phyloP scores from a whole-genome alignment of 106 monocot genomes.

The Chionographis japonica region DNA sequence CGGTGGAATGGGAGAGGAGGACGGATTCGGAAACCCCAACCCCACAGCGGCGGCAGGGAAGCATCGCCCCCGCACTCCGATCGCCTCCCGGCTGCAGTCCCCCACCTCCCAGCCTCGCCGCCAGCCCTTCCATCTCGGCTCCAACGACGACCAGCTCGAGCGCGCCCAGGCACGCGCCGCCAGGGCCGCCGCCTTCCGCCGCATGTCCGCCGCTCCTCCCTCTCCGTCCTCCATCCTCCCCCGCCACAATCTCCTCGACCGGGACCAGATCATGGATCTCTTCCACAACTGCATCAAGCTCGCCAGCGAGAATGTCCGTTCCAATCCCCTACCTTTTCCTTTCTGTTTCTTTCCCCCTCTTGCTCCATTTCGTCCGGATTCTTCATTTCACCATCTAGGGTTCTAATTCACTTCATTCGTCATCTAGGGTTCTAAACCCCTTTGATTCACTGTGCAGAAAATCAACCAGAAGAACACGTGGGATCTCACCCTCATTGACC shows the following conservation, averaged over 20 bases:
- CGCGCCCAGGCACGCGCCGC: slow-evolving; percentile 78
- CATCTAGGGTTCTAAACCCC: too few relatives aligned
- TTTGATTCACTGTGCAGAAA: slow-evolving; percentile 46
- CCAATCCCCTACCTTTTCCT: background rate
- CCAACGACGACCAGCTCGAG: slow-evolving; percentile 95
- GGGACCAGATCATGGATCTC: slow-evolving; percentile 81
- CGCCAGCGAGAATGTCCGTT: slow-evolving; percentile 76
- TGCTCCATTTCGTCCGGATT: slow-evolving; percentile 1
- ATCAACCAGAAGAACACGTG: slow-evolving; percentile 99
- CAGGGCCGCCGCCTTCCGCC: slow-evolving; percentile 50
- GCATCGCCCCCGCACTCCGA: background rate
- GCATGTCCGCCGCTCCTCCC: slow-evolving; percentile 16
- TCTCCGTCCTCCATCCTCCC: background rate
- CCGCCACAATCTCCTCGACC: slow-evolving; percentile 30
- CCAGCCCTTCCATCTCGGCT: slow-evolving; percentile 32
- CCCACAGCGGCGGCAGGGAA: background rate
- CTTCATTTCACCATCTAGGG: background rate
- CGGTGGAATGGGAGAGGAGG: too few relatives aligned
- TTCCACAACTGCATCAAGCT: slow-evolving; percentile 98
- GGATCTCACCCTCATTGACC: slow-evolving; percentile 94
- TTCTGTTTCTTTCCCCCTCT: background rate
- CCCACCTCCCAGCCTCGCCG: slow-evolving; percentile 22
- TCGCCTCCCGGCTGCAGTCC: slow-evolving; percentile 34
- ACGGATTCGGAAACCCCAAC: too few relatives aligned
- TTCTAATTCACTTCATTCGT: too few relatives aligned